Base-by-base conservation (phyloP, 2,329 filamentous ascomycete genomes). In the Boeremia exigua region DNA sequence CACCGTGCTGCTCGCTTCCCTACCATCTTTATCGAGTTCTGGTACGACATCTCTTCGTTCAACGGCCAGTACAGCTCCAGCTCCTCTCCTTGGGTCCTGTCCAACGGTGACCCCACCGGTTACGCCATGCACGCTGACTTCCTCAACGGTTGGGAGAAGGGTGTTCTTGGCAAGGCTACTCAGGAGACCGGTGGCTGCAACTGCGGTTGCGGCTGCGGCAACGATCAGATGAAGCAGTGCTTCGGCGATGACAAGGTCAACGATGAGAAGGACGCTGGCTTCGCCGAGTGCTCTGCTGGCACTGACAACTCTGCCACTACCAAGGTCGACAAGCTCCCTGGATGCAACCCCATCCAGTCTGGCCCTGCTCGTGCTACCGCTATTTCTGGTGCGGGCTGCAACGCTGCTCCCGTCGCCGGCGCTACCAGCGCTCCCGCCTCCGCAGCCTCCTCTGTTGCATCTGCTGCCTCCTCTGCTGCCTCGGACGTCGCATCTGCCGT, bases 1-100 rank as follows among this genome's bases (percentile, higher is more conserved):
- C 68, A 71, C 55, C 64, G 69, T 27, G 63, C 58, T 28, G 70
- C 70, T 15, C 66, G 72, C 10, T 73, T 76, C 61, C 74, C 74
- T 10, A 68, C 67, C 33, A 72, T 77, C 49, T 76, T 77, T 61
- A 70, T 75, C 17, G 74, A 77, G 58, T 76, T 75, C 56, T 76
- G 73, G 73, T 77, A 73, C 46, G 72, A 76, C 48, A 59, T 73
- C 40, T 67, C 66, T 2, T 56, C 62, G 1, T 77, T 76, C 48
- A 64, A 73, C 43, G 68, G 66, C 17, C 61, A 71, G 30, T 76
- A 75, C 54, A 63, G 58, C 25, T 55, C 68, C 23, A 62, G 67
- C 49, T 61, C 63, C 34, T 56, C 57, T 30, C 74, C 74, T 0
- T 77, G 72, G 72, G 68, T 72, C 3, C 57, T 77, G 25, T 62